These are phyloP conservation scores for Metschnikowia reukaufii DNA, from an alignment of 805 yeast species.

Conservation along the genomic window DNA sequence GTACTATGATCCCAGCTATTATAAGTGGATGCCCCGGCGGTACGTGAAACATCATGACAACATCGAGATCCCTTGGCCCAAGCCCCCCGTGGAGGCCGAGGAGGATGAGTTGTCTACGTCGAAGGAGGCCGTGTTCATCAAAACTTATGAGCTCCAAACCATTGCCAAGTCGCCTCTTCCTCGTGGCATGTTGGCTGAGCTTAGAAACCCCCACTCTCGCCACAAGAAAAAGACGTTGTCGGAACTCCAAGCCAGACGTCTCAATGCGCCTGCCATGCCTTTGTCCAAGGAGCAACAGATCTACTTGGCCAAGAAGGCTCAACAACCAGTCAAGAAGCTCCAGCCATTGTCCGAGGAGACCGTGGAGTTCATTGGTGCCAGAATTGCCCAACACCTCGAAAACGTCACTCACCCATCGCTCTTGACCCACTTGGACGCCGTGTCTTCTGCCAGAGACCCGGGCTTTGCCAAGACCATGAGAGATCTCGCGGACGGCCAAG, in stretches of 20 bases:
- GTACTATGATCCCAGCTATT: conserved; percentile 73
- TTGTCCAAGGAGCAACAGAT: conserved; percentile 61
- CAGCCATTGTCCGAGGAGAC: conserved; percentile 50
- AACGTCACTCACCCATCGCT: conserved; percentile 36
- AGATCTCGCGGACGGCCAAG: conserved; percentile 18
- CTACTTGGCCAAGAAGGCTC: conserved; percentile 53
- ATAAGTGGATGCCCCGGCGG: conserved; percentile 73
- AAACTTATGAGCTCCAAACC: conserved; percentile 72
- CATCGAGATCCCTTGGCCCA: conserved; percentile 87
- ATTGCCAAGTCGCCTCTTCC: conserved; percentile 72
- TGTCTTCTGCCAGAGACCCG: conserved; percentile 29
- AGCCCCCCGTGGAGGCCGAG: conserved; percentile 51
- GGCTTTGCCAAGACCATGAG: conserved; percentile 32
- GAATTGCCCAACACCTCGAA: conserved; percentile 42
- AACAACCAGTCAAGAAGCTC: conserved; percentile 35
- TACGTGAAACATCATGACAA: conserved; percentile 68
- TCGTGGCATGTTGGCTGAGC: conserved; percentile 56
- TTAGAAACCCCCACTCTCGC: conserved; percentile 77
- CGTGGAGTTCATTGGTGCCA: conserved; percentile 54
- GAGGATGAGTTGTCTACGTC: conserved; percentile 62
- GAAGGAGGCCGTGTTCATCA: conserved; percentile 58
- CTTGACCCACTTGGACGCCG: conserved; percentile 40
- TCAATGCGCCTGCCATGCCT: conserved; percentile 79
- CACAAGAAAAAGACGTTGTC: conserved; percentile 56
- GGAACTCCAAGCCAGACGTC: conserved; percentile 58